A percentile compares a stretch with the other conserved stretches of the same genome.
phyloP scores from a whole-genome alignment of 768 basidiomycete species.

The Pleurotus djamor region DNA sequence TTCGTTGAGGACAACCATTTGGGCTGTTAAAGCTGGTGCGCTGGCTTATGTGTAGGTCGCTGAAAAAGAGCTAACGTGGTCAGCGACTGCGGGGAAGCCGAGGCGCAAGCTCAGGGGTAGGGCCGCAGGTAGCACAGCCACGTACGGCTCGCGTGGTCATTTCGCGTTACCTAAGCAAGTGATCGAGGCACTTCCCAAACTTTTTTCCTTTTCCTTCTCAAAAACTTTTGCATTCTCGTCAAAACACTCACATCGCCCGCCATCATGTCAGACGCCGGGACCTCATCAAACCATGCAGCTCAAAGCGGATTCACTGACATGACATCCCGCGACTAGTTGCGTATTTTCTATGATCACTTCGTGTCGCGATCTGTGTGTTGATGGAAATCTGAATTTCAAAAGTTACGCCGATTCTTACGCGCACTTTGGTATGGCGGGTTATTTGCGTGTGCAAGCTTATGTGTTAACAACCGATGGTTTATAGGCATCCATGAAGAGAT shows the following conservation, averaged over 20 bases:
- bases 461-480: not conserved
- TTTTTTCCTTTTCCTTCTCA: not conserved
- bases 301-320: slow-evolving; percentile 40
- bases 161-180: not conserved
- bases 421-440: slow-evolving; percentile 69
- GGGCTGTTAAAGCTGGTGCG: not conserved
- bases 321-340: slow-evolving; percentile 88
- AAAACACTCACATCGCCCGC: not conserved
- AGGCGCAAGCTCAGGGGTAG: not conserved
- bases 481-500: slow-evolving; percentile 98
- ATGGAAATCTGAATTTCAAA: slow-evolving; percentile 9
- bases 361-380: slow-evolving; percentile 22
- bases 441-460: not conserved
- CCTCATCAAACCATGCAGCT: slow-evolving; percentile 21
- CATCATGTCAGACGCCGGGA: slow-evolving; percentile 24
- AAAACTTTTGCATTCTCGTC: slow-evolving; percentile 7
- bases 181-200: not conserved
- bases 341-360: slow-evolving; percentile 20
- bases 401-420: slow-evolving; percentile 97
- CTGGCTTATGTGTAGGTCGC: not conserved
- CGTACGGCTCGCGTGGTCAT: not conserved
- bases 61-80: not conserved
- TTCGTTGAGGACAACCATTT: slow-evolving; percentile 6
- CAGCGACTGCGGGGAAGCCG: not conserved
- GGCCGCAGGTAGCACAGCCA: not conserved